Evolutionary conservation across 305 asterid genomes (phyloP), one percentile per base, ranked within the genome.

Genomic region (Lippia alba): DNA sequence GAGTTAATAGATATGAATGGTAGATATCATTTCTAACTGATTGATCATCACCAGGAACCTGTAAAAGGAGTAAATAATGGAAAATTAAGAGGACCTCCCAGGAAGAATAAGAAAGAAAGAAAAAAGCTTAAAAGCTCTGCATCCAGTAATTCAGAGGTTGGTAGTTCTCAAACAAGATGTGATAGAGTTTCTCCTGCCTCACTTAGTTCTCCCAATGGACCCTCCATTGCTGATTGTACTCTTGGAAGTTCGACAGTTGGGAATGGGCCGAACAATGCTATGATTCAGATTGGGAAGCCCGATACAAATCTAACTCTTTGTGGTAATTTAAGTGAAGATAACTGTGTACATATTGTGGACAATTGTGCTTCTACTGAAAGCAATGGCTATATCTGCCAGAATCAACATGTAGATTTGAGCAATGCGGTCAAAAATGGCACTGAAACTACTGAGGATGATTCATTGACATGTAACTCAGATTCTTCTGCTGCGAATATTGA

Each of bases 101-200:
- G 86, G 82, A 94, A 86, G 96, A 87, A 79, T 80, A 86, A 83
- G 86, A 91, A 84, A 87, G 96, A 84, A 74, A 90, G 86, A 67
- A 91, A 86, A 78, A 94, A 83, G 81, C 81, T 53, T 71, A 91
- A 81, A 81, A 81, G 78, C 81, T 75, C 82, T 61, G 75, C 81
- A 81, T 70, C 81, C 78, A 74, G 75, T 63, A 79, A 71, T 63
- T 66, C 83, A 61, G 92, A 82, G 72, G 82, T 69, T 76, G 84
- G 73, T 72, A 67, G 73, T 80, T 77, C 76, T 80, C 89, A 82
- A 72, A 69, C 86, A 82, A 81, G 80, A 78, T 67, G 70, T 67
- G 70, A 56, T 54, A 75, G 61, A 75, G 80, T 70, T 81, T 74
- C 86, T 69, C 75, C 85, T 61, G 49, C 79, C 16, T 58, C 78